Base-by-base conservation (phyloP, 805 yeast species). In the Suhomyces sp. region DNA sequence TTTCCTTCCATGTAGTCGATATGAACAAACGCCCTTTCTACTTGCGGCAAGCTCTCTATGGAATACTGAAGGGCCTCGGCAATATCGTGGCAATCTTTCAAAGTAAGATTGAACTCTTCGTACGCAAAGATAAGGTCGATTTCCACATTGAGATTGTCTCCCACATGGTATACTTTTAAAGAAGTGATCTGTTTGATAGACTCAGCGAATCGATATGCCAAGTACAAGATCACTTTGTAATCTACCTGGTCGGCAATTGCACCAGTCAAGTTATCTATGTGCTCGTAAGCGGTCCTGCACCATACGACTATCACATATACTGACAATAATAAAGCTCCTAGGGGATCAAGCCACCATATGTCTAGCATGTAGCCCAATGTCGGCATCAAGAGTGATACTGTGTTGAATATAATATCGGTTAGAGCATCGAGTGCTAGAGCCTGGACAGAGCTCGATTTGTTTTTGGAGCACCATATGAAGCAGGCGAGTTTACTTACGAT, bases 11-110 rank as follows among this genome's bases (percentile, higher is more conserved):
- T 72, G 51, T 83, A 84, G 59, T 88, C 96, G 29, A 87, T 76
- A 63, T 88, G 96, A 15, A 88, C 94, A 73, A 85, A 88, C 1
- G 92, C 90, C 48, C 96, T 73, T 62, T 88, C 93, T 2, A 88
- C 91, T 65, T 75, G 80, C 0, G 93, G 91, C 53, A 88, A 69
- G 0, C 91, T 82, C 57, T 88, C 96, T 22, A 88, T 75, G 1
- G 94, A 87, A 61, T 87, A 88, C 66, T 88, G 96, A 44, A 88
- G 69, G 0, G 92, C 85, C 65, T 87, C 96, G 3, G 89, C 96
- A 33, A 88, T 74, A 63, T 88, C 96, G 65, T 88, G 96, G 49
- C 84, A 75, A 59, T 88, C 96, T 53, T 83, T 78, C 60, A 87
- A 69, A 2, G 75, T 64, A 56, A 84, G 67, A 8, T 75, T 63